These are phyloP conservation scores for Suillus tomentosus DNA, from an alignment of 768 basidiomycete species.

Conservation along the genomic window DNA sequence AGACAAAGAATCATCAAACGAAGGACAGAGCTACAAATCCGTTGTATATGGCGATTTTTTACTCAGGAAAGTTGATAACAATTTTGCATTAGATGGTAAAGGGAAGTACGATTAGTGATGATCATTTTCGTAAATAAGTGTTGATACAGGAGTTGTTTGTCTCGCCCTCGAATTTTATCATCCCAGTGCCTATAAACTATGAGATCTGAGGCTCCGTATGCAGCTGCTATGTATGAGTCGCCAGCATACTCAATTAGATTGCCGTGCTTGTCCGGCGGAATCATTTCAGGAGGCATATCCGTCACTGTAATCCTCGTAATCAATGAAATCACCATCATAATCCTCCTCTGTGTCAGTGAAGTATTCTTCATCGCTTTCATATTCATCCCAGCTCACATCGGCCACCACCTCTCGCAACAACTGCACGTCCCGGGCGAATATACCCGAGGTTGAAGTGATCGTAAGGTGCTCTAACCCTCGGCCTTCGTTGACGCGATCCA, in stretches of 20 bases:
- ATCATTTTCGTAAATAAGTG: background rate
- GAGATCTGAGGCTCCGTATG: background rate
- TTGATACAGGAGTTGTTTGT: background rate
- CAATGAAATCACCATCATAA: background rate
- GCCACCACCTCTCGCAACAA: slow-evolving; percentile 11
- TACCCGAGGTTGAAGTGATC: background rate
- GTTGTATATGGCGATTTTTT: slow-evolving; percentile 83
- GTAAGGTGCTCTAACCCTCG: slow-evolving; percentile 2
- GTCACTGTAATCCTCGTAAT: background rate
- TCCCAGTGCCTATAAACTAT: background rate
- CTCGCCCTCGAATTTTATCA: background rate
- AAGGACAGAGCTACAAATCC: slow-evolving; percentile 41
- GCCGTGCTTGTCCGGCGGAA: background rate
- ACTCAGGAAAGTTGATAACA: slow-evolving; percentile 66
- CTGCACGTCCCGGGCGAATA: background rate
- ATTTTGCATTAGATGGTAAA: slow-evolving; percentile 55
- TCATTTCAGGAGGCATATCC: background rate
- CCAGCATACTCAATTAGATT: background rate
- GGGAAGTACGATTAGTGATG: slow-evolving; percentile 33
- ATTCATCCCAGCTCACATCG: slow-evolving; percentile 7
- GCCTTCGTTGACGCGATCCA: slow-evolving; percentile 10
- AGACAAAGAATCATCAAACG: slow-evolving; percentile 19
- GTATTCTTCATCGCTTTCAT: background rate
- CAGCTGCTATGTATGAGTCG: background rate
- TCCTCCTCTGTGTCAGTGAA: background rate